Evolutionary conservation across 257 asterid species (phyloP).

Genomic region (Rauvolfia tetraphylla): DNA sequence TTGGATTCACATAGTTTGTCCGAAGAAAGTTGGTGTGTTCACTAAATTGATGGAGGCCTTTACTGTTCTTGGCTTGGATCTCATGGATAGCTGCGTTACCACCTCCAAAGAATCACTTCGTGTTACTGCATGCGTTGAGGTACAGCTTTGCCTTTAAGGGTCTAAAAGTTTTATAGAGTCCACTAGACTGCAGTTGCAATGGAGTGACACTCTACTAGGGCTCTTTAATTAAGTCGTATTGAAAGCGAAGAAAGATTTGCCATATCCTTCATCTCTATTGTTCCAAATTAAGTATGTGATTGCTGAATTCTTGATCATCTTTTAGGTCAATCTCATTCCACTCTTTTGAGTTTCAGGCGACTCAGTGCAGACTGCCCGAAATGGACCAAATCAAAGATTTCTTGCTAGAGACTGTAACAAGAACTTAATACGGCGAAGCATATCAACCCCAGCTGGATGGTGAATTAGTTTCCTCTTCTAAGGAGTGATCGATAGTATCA

Average conservation of each 20-base stretch:
- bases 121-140: slow-evolving; percentile 59
- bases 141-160: slow-evolving; percentile 3
- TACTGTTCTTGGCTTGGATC: slow-evolving; percentile 49
- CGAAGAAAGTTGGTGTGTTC: slow-evolving; percentile 51
- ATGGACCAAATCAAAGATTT: slow-evolving; percentile 39
- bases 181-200: no score
- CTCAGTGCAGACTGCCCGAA: slow-evolving; percentile 36
- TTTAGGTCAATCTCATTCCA: neutral
- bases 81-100: slow-evolving; percentile 54
- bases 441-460: neutral
- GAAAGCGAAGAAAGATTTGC: neutral
- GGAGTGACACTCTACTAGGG: no score
- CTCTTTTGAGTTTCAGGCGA: slow-evolving; percentile 35
- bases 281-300: no score
- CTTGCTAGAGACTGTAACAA: slow-evolving; percentile 40
- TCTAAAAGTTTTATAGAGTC: no score
- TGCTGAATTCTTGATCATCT: neutral
- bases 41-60: slow-evolving; percentile 68
- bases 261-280: neutral
- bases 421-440: slow-evolving; percentile 26
- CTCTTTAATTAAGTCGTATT: no score
- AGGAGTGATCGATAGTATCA: no score
- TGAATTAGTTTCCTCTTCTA: neutral
- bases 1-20: slow-evolving; percentile 61
- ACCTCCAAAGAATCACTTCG: slow-evolving; percentile 60